Conservation (phyloP, 805 yeast species). For the Cyberlindnera meyerae region DNA sequence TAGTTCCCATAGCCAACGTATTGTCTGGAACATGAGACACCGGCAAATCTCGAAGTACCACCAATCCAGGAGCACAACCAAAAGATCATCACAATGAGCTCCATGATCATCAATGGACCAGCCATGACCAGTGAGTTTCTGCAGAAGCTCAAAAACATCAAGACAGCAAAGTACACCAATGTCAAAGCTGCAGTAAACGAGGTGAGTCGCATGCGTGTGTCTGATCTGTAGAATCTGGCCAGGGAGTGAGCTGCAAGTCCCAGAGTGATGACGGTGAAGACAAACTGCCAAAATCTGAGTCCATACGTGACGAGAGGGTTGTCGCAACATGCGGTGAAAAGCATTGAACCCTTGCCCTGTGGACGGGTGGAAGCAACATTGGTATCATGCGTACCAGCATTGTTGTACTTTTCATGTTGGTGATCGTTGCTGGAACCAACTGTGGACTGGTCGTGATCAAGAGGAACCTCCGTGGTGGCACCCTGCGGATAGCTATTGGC, state of each 20-base stretch:
- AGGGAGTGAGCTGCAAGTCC: constrained; percentile 27
- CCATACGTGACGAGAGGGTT: constrained; percentile 13
- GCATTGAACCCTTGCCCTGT: background rate
- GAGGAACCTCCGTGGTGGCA: constrained; percentile 1
- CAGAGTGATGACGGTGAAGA: constrained; percentile 26
- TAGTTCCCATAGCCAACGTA: background rate
- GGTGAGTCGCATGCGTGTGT: constrained; percentile 29
- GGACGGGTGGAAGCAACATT: background rate
- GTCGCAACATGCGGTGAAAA: constrained; percentile 1
- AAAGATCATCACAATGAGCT: constrained; percentile 25
- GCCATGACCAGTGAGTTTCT: constrained; percentile 21
- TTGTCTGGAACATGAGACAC: constrained; percentile 26
- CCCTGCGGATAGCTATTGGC: too few species aligned
- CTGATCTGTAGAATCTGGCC: constrained; percentile 20
- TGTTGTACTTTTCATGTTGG: constrained; percentile 14
- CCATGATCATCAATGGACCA: constrained; percentile 26
- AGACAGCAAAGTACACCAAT: constrained; percentile 24
- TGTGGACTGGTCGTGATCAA: constrained; percentile 24
- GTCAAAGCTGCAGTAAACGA: constrained; percentile 29
- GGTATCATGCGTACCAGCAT: background rate
- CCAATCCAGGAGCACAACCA: constrained; percentile 35
- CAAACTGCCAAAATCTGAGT: constrained; percentile 23
- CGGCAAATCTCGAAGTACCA: constrained; percentile 28
- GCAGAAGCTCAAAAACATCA: constrained; percentile 19
- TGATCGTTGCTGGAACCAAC: constrained; percentile 19